These are phyloP conservation scores for Pseudonitzschia pungens DNA, from an alignment of 108 stramenopile genomes.

Conservation along the genomic window DNA sequence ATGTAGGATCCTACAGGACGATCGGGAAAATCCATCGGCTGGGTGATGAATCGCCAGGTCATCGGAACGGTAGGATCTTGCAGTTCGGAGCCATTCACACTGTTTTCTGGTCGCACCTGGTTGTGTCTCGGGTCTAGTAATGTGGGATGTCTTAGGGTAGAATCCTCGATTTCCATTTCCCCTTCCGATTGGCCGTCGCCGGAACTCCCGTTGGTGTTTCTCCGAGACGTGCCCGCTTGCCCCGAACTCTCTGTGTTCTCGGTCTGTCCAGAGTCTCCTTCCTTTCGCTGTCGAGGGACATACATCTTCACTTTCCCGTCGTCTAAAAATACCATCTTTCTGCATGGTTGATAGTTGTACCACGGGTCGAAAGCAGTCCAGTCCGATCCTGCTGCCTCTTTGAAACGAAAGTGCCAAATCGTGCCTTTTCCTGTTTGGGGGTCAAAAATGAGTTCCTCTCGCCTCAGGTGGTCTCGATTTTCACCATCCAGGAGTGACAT, in stretches of 20 bases:
- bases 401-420: slow-evolving; percentile 78
- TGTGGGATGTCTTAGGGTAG: background rate
- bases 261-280: background rate
- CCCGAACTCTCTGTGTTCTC: background rate
- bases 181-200: background rate
- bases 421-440: slow-evolving; percentile 40
- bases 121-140: slow-evolving; percentile 9
- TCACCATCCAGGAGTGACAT: slow-evolving; percentile 46
- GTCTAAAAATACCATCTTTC: slow-evolving; percentile 76
- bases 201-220: background rate
- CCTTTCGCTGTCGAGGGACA: background rate
- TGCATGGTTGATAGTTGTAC: slow-evolving; percentile 52
- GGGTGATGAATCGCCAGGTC: slow-evolving; percentile 68
- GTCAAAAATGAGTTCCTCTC: slow-evolving; percentile 66
- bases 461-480: slow-evolving; percentile 39
- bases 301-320: slow-evolving; percentile 54
- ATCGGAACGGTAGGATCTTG: slow-evolving; percentile 37
- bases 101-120: background rate
- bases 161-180: background rate
- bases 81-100: background rate
- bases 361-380: slow-evolving; percentile 75
- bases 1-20: slow-evolving; percentile 70
- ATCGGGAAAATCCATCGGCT: slow-evolving; percentile 64
- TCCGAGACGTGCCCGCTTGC: background rate
- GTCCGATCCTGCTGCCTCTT: slow-evolving; percentile 65